Evolutionary conservation across 2,329 filamentous ascomycete genomes (phyloP), one percentile per base, ranked within the genome.

Genomic region (Aureobasidium sp.): DNA sequence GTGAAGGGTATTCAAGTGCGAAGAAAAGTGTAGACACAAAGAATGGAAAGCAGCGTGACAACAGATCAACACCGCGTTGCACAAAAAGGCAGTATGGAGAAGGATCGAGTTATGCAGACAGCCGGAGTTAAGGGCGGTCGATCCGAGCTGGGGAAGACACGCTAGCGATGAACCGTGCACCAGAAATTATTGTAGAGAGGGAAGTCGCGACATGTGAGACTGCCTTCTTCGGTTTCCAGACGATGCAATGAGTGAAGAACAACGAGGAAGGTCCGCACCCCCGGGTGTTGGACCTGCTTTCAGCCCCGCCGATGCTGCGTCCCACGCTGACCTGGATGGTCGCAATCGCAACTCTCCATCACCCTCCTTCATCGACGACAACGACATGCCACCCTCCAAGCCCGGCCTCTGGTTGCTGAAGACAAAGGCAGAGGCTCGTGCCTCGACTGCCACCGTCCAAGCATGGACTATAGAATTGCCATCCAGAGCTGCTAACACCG

Each of bases 381-480:
- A 47, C 40, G 54, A 58, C 27, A 59, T 59, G 61, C 47, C 54
- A 19, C 61, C 61, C 44, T 24, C 59, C 39, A 64, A 65, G 48
- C 70, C 70, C 56, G 68, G 66, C n/a, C 72, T 75, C 70, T 65
- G 68, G 31, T 72, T 77, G 44, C 69, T 81, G 63, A 76, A 76
- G 68, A 80, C 78, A 57, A 79, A 78, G 66, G 78, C 79, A 65
- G 78, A 81, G 68, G 76, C 78, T 64, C 76, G 77, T 60, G 77
- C 78, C 62, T 74, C 74, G 58, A 73, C 76, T 39, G 78, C 80
- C 67, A 79, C 77, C 33, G 71, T 87, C 54, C 79, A 83, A 63
- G 86, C 86, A 60, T 88, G 88, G 72, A 84, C 90, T 65, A 87
- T 90, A 54, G 82, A 87, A 69, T 82, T 89, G 60, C 89, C 89